Evolutionary conservation across 805 yeast genomes (phyloP).

Genomic region (Starmerella lactis-condensi): DNA sequence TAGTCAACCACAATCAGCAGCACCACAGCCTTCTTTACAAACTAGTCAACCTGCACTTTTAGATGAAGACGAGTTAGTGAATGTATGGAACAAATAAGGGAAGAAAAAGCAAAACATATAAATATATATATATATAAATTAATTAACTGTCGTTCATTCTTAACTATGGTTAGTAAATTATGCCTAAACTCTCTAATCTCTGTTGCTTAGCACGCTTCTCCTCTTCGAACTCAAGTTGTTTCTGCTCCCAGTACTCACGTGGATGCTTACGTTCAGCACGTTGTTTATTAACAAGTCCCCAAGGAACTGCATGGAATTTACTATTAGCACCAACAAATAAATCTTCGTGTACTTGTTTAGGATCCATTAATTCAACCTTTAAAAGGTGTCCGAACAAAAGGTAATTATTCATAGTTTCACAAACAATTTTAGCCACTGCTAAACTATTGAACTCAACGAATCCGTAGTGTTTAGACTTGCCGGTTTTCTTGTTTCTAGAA

Average conservation of each 20-base stretch:
- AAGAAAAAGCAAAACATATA: too few species aligned
- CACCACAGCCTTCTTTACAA: background rate
- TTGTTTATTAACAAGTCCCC: conserved; percentile 35
- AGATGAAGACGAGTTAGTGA: conserved; percentile 13
- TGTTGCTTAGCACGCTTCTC: conserved; percentile 30
- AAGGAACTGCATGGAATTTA: conserved; percentile 40
- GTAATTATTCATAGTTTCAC: conserved; percentile 92
- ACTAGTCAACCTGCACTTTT: conserved; percentile 1
- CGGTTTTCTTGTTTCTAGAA: conserved; percentile 78
- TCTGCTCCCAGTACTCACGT: conserved; percentile 36
- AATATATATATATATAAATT: background rate
- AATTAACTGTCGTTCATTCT: too few species aligned
- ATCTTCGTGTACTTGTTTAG: conserved; percentile 26
- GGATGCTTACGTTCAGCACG: conserved; percentile 41
- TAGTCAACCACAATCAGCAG: background rate
- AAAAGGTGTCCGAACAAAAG: conserved; percentile 72
- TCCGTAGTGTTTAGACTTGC: conserved; percentile 79
- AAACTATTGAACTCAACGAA: conserved; percentile 61
- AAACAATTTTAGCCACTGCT: conserved; percentile 73
- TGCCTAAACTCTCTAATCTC: conserved; percentile 38
- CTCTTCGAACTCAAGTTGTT: conserved; percentile 30
- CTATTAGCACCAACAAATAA: conserved; percentile 40
- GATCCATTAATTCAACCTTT: conserved; percentile 42
- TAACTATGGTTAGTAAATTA: conserved; percentile 34
- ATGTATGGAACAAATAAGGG: conserved; percentile 14